These are phyloP conservation scores for Pyricularia grisea DNA, from an alignment of 2,329 filamentous ascomycete species.

Conservation along the genomic window DNA sequence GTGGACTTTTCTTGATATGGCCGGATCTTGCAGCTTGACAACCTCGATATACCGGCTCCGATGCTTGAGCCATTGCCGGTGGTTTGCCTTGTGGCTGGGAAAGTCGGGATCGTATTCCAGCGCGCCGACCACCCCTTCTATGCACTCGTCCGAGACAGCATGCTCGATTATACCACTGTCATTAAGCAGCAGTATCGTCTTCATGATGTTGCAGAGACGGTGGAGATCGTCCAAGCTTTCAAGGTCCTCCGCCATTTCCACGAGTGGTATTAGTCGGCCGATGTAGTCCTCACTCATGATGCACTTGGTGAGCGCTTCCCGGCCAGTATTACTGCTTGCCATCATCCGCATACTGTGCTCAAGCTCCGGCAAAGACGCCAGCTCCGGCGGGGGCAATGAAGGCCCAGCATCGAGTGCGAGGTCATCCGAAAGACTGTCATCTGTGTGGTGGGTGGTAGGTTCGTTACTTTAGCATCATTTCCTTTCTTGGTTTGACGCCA, in stretches of 20 bases:
- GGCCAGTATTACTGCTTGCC: slow-evolving; percentile 62
- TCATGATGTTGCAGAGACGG: slow-evolving; percentile 94
- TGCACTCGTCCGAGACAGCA: slow-evolving; percentile 79
- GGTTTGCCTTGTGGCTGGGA: slow-evolving; percentile 93
- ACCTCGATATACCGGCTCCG: slow-evolving; percentile 93
- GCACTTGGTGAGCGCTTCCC: slow-evolving; percentile 81
- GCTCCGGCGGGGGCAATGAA: slow-evolving; percentile 65
- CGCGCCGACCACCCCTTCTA: slow-evolving; percentile 87
- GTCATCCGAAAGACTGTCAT: slow-evolving; percentile 86
- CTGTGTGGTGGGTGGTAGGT: slow-evolving; percentile 27
- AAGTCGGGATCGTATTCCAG: slow-evolving; percentile 98
- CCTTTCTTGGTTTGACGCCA: neutral
- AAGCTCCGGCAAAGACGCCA: slow-evolving; percentile 77
- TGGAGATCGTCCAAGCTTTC: slow-evolving; percentile 83
- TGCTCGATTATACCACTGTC: slow-evolving; percentile 92
- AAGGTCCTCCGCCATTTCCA: slow-evolving; percentile 82
- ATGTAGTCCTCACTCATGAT: slow-evolving; percentile 84
- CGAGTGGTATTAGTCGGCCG: slow-evolving; percentile 72
- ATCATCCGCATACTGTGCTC: slow-evolving; percentile 76
- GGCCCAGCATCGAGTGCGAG: slow-evolving; percentile 67
- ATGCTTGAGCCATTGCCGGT: slow-evolving; percentile 84
- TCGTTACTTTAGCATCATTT: slow-evolving; percentile 15
- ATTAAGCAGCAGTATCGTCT: slow-evolving; percentile 87
- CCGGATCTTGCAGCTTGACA: slow-evolving; percentile 76
- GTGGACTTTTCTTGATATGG: slow-evolving; percentile 83